These are phyloP conservation scores for Agrocybe pediades DNA, from an alignment of 768 basidiomycete species.

Conservation along the genomic window DNA sequence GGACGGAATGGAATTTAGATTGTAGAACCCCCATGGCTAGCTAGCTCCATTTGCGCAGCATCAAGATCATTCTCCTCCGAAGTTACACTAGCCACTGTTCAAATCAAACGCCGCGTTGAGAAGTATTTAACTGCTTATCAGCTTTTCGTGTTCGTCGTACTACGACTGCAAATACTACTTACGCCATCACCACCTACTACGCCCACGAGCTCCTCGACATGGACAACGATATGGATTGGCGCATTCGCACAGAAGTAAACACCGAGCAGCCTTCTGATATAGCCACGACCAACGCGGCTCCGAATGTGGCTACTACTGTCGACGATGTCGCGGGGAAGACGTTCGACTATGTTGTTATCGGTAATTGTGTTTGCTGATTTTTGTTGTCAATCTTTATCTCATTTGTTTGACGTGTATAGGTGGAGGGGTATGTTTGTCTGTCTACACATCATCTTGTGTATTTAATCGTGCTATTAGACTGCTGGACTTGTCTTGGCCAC, in stretches of 20 bases:
- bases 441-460: neutral
- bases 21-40: too few species aligned
- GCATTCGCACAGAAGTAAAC: neutral
- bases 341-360: slow-evolving; percentile 2
- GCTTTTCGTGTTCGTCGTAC: too few species aligned
- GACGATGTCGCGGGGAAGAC: slow-evolving; percentile 1
- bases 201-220: too few species aligned
- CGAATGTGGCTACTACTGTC: neutral
- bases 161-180: too few species aligned
- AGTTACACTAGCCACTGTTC: neutral
- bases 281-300: neutral
- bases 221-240: neutral
- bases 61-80: neutral
- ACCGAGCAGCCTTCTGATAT: neutral
- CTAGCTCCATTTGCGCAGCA: neutral
- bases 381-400: neutral
- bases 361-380: neutral
- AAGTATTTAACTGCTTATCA: neutral
- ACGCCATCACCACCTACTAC: too few species aligned
- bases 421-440: neutral
- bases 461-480: neutral
- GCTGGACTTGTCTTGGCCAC: slow-evolving; percentile 1
- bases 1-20: too few species aligned
- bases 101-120: neutral
- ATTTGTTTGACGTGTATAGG: neutral